Evolutionary conservation across 129 eudicot species (phyloP).

Genomic region (Pseudognaphalium luteoalbum): DNA sequence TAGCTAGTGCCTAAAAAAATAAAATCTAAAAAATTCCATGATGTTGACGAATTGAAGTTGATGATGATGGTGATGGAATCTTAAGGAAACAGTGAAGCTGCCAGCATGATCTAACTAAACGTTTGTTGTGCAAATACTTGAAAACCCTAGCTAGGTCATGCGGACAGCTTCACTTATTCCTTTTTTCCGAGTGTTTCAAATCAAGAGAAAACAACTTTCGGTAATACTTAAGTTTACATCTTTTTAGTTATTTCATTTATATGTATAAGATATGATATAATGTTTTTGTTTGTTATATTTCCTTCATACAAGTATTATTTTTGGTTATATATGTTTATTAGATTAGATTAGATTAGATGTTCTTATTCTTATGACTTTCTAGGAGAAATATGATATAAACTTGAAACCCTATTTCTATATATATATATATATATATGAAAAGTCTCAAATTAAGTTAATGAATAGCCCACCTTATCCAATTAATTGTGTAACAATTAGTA

Average conservation of each 20-base stretch:
- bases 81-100: constrained; percentile 40
- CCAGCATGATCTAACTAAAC: constrained; percentile 40
- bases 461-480: too few species aligned
- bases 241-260: constrained; percentile 6
- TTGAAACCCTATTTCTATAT: too few species aligned
- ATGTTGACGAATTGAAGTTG: background rate
- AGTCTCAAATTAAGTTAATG: too few species aligned
- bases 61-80: constrained; percentile 15
- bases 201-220: background rate
- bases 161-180: constrained; percentile 43
- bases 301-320: background rate
- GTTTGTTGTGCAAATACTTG: background rate
- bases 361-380: background rate
- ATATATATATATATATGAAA: background rate
- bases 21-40: background rate
- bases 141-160: constrained; percentile 39
- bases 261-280: too few species aligned
- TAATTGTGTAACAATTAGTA: too few species aligned
- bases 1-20: background rate
- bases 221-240: background rate
- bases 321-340: background rate
- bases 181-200: constrained; percentile 18
- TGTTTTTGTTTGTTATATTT: background rate
- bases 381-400: background rate
- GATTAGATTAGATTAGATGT: background rate